Conservation (phyloP, 2,329 filamentous ascomycete species). For the Xylaria sp. region DNA sequence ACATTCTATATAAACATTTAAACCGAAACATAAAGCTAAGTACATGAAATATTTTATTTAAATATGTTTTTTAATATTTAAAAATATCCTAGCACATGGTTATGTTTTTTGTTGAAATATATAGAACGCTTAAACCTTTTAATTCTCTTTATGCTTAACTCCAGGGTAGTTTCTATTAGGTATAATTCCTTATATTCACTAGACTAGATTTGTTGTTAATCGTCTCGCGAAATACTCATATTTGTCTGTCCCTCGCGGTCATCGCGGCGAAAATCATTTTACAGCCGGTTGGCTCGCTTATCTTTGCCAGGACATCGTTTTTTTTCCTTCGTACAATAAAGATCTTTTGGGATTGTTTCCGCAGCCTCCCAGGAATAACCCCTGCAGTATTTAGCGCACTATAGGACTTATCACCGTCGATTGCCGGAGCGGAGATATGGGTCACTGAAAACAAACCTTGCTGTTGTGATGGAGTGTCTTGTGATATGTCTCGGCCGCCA, state of each 20-base stretch:
- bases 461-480: slow-evolving; percentile 6
- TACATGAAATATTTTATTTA: too few relatives aligned
- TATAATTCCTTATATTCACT: not conserved
- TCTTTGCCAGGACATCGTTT: not conserved
- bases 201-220: not conserved
- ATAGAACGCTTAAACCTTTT: too few relatives aligned
- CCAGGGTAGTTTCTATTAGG: not conserved
- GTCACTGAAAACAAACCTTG: not conserved
- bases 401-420: not conserved
- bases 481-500: slow-evolving; percentile 9
- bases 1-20: too few relatives aligned
- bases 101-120: too few relatives aligned
- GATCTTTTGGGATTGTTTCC: not conserved
- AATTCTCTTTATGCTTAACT: not conserved
- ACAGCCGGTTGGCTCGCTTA: not conserved
- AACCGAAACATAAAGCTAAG: too few relatives aligned
- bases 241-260: not conserved
- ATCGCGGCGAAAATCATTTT: not conserved
- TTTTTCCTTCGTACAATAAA: not conserved
- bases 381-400: too few relatives aligned
- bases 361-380: not conserved
- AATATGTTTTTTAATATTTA: too few relatives aligned
- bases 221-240: not conserved
- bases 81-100: too few relatives aligned
- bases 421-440: not conserved